These are phyloP conservation scores for Posidonia oceanica DNA, from an alignment of 116 monocot genomes.

Conservation along the genomic window DNA sequence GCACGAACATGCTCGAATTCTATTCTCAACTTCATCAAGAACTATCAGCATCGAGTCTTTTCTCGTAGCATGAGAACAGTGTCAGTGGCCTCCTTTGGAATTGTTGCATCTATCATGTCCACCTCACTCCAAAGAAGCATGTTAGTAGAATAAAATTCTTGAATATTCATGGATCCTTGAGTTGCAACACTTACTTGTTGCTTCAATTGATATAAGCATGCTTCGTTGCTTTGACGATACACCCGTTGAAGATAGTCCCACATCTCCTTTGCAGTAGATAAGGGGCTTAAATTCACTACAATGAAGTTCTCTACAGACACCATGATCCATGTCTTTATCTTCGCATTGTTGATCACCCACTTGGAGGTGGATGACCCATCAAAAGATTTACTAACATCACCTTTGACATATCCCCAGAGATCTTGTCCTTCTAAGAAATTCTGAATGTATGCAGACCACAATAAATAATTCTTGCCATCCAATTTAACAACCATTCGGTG, in stretches of 20 bases:
- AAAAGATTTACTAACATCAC: neutral
- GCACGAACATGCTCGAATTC: neutral
- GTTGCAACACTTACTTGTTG: neutral
- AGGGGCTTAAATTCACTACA: neutral
- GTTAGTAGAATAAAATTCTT: constrained; percentile 1
- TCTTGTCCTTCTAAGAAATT: neutral
- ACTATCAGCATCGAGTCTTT: neutral
- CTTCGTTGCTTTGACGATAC: neutral
- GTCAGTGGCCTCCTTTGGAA: neutral
- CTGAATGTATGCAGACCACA: neutral
- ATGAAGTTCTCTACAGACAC: neutral
- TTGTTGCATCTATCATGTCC: constrained; percentile 2
- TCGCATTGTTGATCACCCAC: constrained; percentile 1
- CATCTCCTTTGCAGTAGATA: neutral
- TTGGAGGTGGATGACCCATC: neutral
- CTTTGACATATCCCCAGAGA: neutral
- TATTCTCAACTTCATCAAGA: neutral
- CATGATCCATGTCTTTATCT: constrained; percentile 2
- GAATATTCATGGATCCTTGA: neutral
- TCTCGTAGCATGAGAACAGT: neutral
- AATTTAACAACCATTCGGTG: neutral
- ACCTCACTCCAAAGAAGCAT: constrained; percentile 8
- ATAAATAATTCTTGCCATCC: neutral
- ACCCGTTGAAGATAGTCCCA: neutral
- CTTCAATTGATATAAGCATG: neutral